Conservation (phyloP, 2,329 filamentous ascomycete species). For the Trichoderma sp. region DNA sequence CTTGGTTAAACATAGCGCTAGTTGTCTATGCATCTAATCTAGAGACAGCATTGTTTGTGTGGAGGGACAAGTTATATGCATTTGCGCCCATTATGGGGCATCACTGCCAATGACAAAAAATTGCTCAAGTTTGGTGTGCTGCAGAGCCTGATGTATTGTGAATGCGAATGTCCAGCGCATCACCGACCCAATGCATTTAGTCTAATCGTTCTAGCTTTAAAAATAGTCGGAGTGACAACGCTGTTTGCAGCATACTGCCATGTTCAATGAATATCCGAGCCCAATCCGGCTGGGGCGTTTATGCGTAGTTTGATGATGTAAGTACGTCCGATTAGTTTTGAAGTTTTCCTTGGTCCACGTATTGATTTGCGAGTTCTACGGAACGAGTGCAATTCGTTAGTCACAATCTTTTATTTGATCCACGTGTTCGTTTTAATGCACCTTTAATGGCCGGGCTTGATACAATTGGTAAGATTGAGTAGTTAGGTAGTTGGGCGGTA, state of each 20-base stretch:
- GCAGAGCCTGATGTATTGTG: background rate
- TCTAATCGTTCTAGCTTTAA: background rate
- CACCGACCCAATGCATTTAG: background rate
- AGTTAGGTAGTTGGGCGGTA: background rate
- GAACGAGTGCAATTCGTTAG: no score
- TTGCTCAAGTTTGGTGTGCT: background rate
- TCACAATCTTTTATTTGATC: no score
- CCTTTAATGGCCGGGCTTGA: background rate
- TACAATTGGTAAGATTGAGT: background rate
- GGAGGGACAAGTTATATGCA: background rate
- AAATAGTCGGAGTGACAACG: background rate
- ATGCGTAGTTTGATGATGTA: background rate
- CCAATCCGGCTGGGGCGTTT: background rate
- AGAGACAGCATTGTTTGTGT: background rate
- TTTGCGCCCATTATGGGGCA: conserved; percentile 1
- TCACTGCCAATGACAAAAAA: background rate
- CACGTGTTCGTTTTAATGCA: background rate
- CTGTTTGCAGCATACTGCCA: background rate
- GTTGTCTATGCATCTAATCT: background rate
- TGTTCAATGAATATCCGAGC: background rate
- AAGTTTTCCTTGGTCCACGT: conserved; percentile 13
- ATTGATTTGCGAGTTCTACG: background rate
- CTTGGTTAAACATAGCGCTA: background rate
- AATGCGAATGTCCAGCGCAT: background rate
- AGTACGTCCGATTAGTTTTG: background rate